Conservation (phyloP, 139 green algal species). For the Deuterostichococcus epilithicus region DNA sequence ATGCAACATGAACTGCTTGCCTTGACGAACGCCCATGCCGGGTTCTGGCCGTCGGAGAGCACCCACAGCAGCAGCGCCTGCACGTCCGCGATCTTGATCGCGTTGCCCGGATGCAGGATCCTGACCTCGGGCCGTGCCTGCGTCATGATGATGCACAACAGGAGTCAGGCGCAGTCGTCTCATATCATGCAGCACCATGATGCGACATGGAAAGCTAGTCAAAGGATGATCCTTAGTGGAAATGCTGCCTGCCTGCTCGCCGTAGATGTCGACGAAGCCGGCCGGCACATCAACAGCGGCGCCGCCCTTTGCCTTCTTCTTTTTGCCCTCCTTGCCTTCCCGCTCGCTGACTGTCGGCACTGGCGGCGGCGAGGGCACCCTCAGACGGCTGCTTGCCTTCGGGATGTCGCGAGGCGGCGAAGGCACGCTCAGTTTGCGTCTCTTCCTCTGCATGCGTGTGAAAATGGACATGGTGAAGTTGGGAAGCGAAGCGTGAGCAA, state of each 20-base stretch:
- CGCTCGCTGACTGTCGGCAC: neutral
- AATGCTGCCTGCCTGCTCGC: neutral
- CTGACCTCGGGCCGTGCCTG: slow-evolving; percentile 32
- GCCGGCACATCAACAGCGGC: neutral
- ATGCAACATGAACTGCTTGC: slow-evolving; percentile 10
- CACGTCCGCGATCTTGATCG: slow-evolving; percentile 43
- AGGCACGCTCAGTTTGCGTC: neutral
- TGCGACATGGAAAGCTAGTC: no score
- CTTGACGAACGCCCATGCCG: slow-evolving; percentile 58
- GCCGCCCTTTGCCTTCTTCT: neutral
- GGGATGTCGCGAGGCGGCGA: neutral
- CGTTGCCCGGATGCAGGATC: neutral
- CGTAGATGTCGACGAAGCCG: neutral
- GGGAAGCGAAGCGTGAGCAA: no score
- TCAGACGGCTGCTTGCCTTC: neutral
- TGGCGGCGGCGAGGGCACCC: neutral
- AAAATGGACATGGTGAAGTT: no score
- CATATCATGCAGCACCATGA: no score
- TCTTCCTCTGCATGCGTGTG: neutral
- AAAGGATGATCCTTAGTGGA: no score
- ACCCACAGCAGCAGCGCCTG: slow-evolving; percentile 59
- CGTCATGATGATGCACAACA: neutral
- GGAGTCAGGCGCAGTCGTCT: no score
- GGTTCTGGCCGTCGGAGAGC: slow-evolving; percentile 41
- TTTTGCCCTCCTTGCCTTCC: neutral